Evolutionary conservation across 1,284 basidiomycete genomes (phyloP).

Genomic region (Puccinia horiana): DNA sequence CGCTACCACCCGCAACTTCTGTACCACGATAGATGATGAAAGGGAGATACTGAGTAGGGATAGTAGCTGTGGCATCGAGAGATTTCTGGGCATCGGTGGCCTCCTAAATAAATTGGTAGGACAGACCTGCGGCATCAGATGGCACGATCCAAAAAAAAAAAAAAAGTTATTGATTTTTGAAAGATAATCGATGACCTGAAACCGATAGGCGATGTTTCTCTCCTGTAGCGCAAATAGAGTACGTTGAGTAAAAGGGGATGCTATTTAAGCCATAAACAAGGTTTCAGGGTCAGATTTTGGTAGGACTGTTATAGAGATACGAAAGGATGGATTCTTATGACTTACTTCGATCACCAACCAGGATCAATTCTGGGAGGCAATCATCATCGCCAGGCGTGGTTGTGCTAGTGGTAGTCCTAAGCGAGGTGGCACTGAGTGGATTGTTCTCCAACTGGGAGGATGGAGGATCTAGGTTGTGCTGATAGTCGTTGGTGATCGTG

Average conservation of each 20-base stretch:
- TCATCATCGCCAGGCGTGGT: neutral
- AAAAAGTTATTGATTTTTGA: no score
- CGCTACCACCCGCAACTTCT: conserved; percentile 29
- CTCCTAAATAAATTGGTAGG: neutral
- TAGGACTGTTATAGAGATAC: neutral
- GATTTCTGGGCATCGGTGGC: conserved; percentile 43
- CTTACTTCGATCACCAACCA: conserved; percentile 27
- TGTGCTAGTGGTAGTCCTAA: neutral
- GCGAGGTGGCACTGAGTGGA: neutral
- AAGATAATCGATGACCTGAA: conserved; percentile 22
- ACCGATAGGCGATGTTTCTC: conserved; percentile 65
- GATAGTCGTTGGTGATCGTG: neutral
- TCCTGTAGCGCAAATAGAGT: conserved; percentile 59
- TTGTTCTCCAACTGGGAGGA: neutral
- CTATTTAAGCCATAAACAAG: neutral
- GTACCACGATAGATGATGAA: conserved; percentile 38
- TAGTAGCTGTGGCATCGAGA: conserved; percentile 36
- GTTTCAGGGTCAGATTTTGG: neutral
- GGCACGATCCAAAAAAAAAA: neutral
- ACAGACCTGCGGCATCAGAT: neutral
- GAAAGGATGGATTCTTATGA: neutral
- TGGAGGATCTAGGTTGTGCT: neutral
- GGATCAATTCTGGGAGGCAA: neutral
- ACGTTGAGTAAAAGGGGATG: conserved; percentile 52
- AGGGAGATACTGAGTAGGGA: conserved; percentile 47